Base-by-base conservation (phyloP, 148 eudicot genomes). In the Vaccinium vitisidaea region DNA sequence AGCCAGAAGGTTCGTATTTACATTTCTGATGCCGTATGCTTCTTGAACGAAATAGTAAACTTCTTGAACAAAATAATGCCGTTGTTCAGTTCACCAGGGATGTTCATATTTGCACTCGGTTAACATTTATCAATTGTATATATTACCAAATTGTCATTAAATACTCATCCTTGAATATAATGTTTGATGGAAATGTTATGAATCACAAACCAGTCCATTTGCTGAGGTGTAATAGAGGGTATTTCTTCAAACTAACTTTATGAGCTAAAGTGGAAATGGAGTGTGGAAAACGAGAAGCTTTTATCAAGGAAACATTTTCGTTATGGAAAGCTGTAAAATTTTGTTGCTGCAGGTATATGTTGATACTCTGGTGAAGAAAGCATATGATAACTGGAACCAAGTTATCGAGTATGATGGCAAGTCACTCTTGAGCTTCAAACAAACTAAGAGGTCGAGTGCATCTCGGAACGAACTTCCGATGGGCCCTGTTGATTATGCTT, bases 331-430 rank as follows among this genome's bases (percentile, higher is more conserved):
- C 43, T 48, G 25, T 65, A 54, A 69, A 63, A 56, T 77, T 80
- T 52, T 77, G 55, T 54, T 74, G 76, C 77, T 89, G 71, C 89
- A 96, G 98, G 92, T 91, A 52, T 93, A 89, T 89, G 96, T 94
- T 63, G 98, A 96, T 88, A 83, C 92, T 25, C 89, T 90, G 83
- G 91, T 96, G 88, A 96, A 93, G 92, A 94, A 94, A 86, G 98
- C 98, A 82, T 96, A 96, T 82, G 98, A 96, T 19, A 94, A 96
- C 67, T 96, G 98, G 98, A 88, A 90, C 83, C 94, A 96, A 86
- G 98, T 96, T 84, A 90, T 96, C 15, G 98, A 94, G 90, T 96
- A 94, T 82, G 98, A 96, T 88, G 98, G 98, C 39, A 93, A 93
- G 87, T 90, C 98, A 48, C 91, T 96, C 49, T 59, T 92, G 83